Evolutionary conservation across 306 rosid genomes (phyloP).

Genomic region (Gillenia trifoliata): DNA sequence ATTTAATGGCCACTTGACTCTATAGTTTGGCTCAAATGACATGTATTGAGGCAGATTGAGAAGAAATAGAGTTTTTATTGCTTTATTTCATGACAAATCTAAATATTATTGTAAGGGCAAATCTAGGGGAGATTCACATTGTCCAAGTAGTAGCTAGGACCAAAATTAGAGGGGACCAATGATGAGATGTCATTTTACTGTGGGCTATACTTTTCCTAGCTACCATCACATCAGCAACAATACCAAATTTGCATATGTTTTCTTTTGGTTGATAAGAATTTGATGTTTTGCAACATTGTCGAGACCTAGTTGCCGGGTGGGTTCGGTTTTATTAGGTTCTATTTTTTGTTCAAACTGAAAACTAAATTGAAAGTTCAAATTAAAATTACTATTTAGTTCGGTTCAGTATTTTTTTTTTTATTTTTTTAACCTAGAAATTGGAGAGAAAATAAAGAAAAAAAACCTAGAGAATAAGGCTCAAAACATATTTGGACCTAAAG

Average conservation of each 20-base stretch:
- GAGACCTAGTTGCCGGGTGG: too few species aligned
- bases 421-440: too few species aligned
- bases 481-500: too few species aligned
- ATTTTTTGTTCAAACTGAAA: too few species aligned
- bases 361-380: too few species aligned
- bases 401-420: too few species aligned
- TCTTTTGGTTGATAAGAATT: not conserved
- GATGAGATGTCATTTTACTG: not conserved
- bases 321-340: too few species aligned
- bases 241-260: not conserved
- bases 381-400: too few species aligned
- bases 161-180: conserved; percentile 7
- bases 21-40: not conserved
- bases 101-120: not conserved
- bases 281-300: not conserved
- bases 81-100: not conserved
- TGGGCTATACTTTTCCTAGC: conserved; percentile 5
- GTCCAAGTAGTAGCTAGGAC: conserved; percentile 1
- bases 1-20: not conserved
- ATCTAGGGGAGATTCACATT: conserved; percentile 8
- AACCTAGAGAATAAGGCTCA: too few species aligned
- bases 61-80: too few species aligned
- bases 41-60: not conserved
- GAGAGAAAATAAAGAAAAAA: too few species aligned
- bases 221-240: not conserved